Conservation (phyloP, 2,329 filamentous ascomycete species). For the Seiridium unicorne region DNA sequence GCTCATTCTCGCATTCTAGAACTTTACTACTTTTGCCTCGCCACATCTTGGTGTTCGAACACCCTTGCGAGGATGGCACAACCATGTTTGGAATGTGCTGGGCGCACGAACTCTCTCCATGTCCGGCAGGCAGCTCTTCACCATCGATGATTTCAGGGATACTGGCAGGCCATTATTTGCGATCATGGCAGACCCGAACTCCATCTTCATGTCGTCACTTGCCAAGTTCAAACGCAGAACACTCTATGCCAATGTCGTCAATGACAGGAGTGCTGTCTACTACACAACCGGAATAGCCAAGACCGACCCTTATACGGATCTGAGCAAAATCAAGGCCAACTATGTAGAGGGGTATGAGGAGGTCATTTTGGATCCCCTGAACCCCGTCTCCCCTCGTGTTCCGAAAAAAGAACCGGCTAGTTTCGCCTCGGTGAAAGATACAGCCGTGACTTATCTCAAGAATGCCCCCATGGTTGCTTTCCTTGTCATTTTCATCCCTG, state of each 20-base stretch:
- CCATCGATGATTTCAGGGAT: slow-evolving; percentile 80
- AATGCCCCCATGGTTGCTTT: slow-evolving; percentile 63
- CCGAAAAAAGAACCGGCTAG: slow-evolving; percentile 22
- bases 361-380: slow-evolving; percentile 68
- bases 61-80: slow-evolving; percentile 64
- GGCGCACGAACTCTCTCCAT: slow-evolving; percentile 78
- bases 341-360: slow-evolving; percentile 72
- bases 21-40: slow-evolving; percentile 90
- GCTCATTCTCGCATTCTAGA: slow-evolving; percentile 43
- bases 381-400: slow-evolving; percentile 55
- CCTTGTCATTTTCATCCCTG: slow-evolving; percentile 68
- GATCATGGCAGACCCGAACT: slow-evolving; percentile 77
- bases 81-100: slow-evolving; percentile 76
- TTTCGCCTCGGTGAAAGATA: slow-evolving; percentile 30
- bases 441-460: slow-evolving; percentile 36
- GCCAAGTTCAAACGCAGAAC: slow-evolving; percentile 72
- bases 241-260: slow-evolving; percentile 83
- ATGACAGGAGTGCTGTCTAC: slow-evolving; percentile 78
- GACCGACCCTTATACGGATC: slow-evolving; percentile 72
- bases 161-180: slow-evolving; percentile 78
- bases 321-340: slow-evolving; percentile 67
- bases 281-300: slow-evolving; percentile 80
- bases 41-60: slow-evolving; percentile 77
- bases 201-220: slow-evolving; percentile 81
- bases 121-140: slow-evolving; percentile 85